Base-by-base conservation (phyloP, 345 rosid genomes). In the Alliaria petiolata region DNA sequence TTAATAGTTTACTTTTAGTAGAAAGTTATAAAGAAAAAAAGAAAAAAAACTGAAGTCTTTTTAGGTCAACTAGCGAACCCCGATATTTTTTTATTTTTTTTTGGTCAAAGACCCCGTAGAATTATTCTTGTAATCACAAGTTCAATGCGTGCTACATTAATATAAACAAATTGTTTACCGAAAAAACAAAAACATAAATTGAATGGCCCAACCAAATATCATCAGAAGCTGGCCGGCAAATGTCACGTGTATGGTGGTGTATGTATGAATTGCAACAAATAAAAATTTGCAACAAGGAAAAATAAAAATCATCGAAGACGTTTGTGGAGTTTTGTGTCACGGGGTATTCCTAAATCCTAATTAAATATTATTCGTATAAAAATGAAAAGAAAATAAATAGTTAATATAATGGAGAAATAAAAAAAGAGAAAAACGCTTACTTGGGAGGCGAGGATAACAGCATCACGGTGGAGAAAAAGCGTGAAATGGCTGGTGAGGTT, bases 401-500 rank as follows among this genome's bases (percentile, higher is more conserved):
- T 7, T 14, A 8, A 10, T 30, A 15, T 22, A 52, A 51, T 42
- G 55, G n/a, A n/a, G n/a, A n/a, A n/a, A n/a, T n/a, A n/a, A n/a
- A n/a, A n/a, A n/a, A 33, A 38, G 14, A 19, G 12, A 16, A 7
- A 38, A 42, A 26, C 25, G 63, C 77, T 62, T 56, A 93, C 98
- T 88, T 87, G 85, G 30, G 93, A 83, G 73, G 95, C 98, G 47
- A 93, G 89, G 82, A 93, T 62, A 69, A 85, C 85, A 12, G 95
- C 97, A 34, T 86, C 95, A 67, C 82, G 86, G 45, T 85, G 86
- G 42, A 93, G 86, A 64, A 74, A 87, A 67, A 91, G 82, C 46
- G 98, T 93, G 82, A 93, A 93, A 79, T 93, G 87, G 69, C 93
- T 90, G 49, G 93, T 90, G 70, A 93, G 90, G 46, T 90, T 89